These are phyloP conservation scores for Cyberlindnera euphorbiiphila DNA, from an alignment of 805 yeast genomes.

Conservation along the genomic window DNA sequence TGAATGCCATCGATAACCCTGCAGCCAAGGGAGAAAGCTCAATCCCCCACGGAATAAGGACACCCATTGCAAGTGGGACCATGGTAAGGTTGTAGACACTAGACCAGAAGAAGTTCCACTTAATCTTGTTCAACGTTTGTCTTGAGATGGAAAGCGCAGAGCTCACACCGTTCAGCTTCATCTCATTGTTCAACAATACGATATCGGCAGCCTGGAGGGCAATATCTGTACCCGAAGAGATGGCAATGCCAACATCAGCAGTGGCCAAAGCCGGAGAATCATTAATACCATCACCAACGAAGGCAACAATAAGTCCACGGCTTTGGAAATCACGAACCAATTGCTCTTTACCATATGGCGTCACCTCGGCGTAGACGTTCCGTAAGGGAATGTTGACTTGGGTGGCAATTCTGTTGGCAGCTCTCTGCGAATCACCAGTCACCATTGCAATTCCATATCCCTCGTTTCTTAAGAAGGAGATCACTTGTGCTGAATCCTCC, in stretches of 20 bases:
- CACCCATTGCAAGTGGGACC: conserved; percentile 93
- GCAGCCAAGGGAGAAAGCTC: conserved; percentile 86
- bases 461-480: conserved; percentile 46
- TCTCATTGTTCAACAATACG: conserved; percentile 54
- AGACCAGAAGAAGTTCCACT: conserved; percentile 84
- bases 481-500: conserved; percentile 56
- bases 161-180: conserved; percentile 44
- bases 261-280: conserved; percentile 95
- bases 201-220: conserved; percentile 97
- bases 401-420: conserved; percentile 62
- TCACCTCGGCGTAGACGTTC: conserved; percentile 69
- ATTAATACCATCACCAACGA: conserved; percentile 97
- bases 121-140: conserved; percentile 68
- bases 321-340: conserved; percentile 56
- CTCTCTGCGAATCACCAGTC: conserved; percentile 74
- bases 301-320: conserved; percentile 54
- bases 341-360: conserved; percentile 73
- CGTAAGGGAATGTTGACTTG: conserved; percentile 61
- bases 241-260: conserved; percentile 86
- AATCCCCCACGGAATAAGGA: conserved; percentile 73
- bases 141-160: conserved; percentile 66
- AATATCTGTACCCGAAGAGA: conserved; percentile 90
- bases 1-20: conserved; percentile 87
- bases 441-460: conserved; percentile 76
- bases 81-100: conserved; percentile 76